Conservation (phyloP, 1,139 yeast genomes). For the Hyphopichia pseudoburtonii region DNA sequence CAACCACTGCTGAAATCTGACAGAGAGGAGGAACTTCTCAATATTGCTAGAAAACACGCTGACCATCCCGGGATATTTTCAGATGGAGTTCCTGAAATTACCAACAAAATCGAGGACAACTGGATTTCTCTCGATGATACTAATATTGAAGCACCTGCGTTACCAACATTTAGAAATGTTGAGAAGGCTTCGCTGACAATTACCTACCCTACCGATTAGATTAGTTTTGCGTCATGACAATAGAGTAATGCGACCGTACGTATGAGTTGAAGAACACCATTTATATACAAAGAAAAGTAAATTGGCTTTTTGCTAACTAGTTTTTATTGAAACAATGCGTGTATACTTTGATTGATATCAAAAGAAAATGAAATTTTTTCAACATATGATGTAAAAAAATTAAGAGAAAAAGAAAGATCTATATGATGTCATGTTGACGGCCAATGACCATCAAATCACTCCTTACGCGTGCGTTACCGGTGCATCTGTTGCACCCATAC, state of each 20-base stretch:
- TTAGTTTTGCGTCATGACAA: too few species aligned
- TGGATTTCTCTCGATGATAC: constrained; percentile 23
- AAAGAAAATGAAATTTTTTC: too few species aligned
- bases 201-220: constrained; percentile 23
- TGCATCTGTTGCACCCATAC: constrained; percentile 74
- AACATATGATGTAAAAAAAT: too few species aligned
- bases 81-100: constrained; percentile 55
- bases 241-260: too few species aligned
- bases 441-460: constrained; percentile 69
- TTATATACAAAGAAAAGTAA: too few species aligned
- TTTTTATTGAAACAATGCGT: too few species aligned
- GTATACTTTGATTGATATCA: too few species aligned
- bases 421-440: constrained; percentile 66
- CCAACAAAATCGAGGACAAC: constrained; percentile 39
- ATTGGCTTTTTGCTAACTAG: too few species aligned
- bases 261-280: too few species aligned
- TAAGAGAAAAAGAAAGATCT: too few species aligned
- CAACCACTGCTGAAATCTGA: constrained; percentile 1
- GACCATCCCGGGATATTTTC: constrained; percentile 61
- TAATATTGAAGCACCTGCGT: constrained; percentile 28
- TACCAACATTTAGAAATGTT: constrained; percentile 61
- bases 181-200: constrained; percentile 53
- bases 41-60: constrained; percentile 40
- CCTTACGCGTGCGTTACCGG: constrained; percentile 52
- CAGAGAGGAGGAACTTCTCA: constrained; percentile 30